Evolutionary conservation across 345 rosid genomes (phyloP).

Genomic region (Eucalyptus marginata): DNA sequence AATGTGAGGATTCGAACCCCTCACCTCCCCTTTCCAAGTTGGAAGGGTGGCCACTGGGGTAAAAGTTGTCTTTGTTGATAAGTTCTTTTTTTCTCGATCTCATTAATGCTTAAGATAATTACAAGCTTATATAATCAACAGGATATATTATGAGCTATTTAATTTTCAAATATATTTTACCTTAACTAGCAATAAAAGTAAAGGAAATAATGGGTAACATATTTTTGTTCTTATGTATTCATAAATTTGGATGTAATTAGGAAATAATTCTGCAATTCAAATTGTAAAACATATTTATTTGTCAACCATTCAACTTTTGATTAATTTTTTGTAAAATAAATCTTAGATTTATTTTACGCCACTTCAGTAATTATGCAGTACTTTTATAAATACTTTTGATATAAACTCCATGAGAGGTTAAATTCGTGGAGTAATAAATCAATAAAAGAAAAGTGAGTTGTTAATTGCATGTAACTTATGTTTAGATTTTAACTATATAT

Average conservation of each 20-base stretch:
- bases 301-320: not conserved
- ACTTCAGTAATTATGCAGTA: not conserved
- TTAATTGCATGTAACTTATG: not conserved
- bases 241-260: constrained; percentile 3
- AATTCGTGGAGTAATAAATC: not conserved
- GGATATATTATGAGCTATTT: not conserved
- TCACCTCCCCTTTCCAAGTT: too few species aligned
- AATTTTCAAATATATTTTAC: not conserved
- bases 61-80: not conserved
- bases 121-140: not conserved
- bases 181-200: not conserved
- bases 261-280: not conserved
- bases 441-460: not conserved
- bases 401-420: not conserved
- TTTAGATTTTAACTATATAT: too few species aligned
- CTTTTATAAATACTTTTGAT: not conserved
- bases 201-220: not conserved
- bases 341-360: not conserved
- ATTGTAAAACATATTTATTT: not conserved
- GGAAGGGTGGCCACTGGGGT: too few species aligned
- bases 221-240: not conserved
- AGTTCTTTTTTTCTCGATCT: not conserved
- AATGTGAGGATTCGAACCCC: too few species aligned
- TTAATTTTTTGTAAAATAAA: not conserved
- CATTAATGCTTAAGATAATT: not conserved